Conservation (phyloP, 2,329 filamentous ascomycete genomes). For the Ceratocystis ficicola region DNA sequence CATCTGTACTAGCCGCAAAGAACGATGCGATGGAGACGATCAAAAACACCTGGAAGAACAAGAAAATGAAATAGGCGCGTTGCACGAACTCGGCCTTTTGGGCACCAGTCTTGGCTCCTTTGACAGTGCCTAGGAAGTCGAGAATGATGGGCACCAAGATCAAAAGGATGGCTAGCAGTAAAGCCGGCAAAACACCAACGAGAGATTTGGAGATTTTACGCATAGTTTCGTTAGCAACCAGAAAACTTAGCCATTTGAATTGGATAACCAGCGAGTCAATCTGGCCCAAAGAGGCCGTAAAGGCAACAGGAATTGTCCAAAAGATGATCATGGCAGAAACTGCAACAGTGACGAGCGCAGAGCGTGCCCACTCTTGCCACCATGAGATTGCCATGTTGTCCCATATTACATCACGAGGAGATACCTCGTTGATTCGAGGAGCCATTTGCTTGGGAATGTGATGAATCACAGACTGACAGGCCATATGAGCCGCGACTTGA, state of each 20-base stretch:
- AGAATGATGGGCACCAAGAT: slow-evolving; percentile 72
- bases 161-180: slow-evolving; percentile 64
- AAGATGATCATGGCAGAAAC: slow-evolving; percentile 68
- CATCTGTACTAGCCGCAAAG: slow-evolving; percentile 49
- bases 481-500: slow-evolving; percentile 96
- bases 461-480: slow-evolving; percentile 81
- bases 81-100: slow-evolving; percentile 74
- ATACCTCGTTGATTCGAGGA: slow-evolving; percentile 83
- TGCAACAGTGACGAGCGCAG: slow-evolving; percentile 49
- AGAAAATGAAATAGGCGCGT: slow-evolving; percentile 81
- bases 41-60: slow-evolving; percentile 90
- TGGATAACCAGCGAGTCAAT: slow-evolving; percentile 55
- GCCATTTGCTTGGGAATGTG: slow-evolving; percentile 90
- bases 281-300: slow-evolving; percentile 72
- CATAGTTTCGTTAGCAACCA: slow-evolving; percentile 47
- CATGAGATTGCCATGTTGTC: slow-evolving; percentile 92
- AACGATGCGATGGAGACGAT: slow-evolving; percentile 78
- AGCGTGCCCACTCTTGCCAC: slow-evolving; percentile 79
- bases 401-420: slow-evolving; percentile 87
- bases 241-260: slow-evolving; percentile 58
- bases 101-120: slow-evolving; percentile 73
- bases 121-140: slow-evolving; percentile 56
- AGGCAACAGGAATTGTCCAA: slow-evolving; percentile 83
- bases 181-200: slow-evolving; percentile 74
- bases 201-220: slow-evolving; percentile 52